A percentile compares a stretch with the other conserved stretches of the same genome.
phyloP scores from a whole-genome alignment of 768 basidiomycete species.

The Lenzites betulinus region DNA sequence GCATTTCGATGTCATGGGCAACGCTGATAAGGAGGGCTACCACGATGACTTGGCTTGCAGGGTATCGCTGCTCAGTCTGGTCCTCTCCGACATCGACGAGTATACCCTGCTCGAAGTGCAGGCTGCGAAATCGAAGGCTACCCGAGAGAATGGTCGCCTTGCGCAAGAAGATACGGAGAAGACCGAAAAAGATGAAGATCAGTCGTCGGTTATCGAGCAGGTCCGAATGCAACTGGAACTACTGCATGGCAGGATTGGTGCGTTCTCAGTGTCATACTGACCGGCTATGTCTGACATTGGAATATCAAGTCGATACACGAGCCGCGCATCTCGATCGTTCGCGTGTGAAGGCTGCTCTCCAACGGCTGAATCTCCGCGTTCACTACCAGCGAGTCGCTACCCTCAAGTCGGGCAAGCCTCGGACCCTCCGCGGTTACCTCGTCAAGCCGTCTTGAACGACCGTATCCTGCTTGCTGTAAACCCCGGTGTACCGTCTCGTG shows the following conservation, averaged over 20 bases:
- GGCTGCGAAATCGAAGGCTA: slow-evolving; percentile 3
- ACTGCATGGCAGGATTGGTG: slow-evolving; percentile 65
- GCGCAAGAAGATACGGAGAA: slow-evolving; percentile 33
- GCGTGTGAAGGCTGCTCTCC: slow-evolving; percentile 66
- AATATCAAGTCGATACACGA: slow-evolving; percentile 61
- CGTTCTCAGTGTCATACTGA: slow-evolving; percentile 26
- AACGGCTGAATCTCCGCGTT: slow-evolving; percentile 63
- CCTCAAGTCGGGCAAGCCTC: slow-evolving; percentile 26
- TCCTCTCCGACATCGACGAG: slow-evolving; percentile 56
- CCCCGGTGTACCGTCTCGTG: background rate
- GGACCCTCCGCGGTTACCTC: slow-evolving; percentile 19
- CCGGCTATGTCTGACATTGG: background rate
- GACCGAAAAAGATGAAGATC: background rate
- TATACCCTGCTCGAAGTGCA: slow-evolving; percentile 54
- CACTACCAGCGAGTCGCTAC: slow-evolving; percentile 56
- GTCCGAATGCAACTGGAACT: slow-evolving; percentile 50
- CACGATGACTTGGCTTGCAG: slow-evolving; percentile 61
- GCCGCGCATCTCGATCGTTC: slow-evolving; percentile 78
- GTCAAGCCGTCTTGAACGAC: background rate
- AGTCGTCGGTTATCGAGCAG: slow-evolving; percentile 40
- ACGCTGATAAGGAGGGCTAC: slow-evolving; percentile 51
- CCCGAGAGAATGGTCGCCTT: slow-evolving; percentile 26
- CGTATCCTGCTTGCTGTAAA: background rate
- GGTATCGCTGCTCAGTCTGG: slow-evolving; percentile 58
- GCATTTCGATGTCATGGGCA: slow-evolving; percentile 53